Base-by-base conservation (phyloP, 2,329 filamentous ascomycete genomes). In the Colletotrichum graminicola region DNA sequence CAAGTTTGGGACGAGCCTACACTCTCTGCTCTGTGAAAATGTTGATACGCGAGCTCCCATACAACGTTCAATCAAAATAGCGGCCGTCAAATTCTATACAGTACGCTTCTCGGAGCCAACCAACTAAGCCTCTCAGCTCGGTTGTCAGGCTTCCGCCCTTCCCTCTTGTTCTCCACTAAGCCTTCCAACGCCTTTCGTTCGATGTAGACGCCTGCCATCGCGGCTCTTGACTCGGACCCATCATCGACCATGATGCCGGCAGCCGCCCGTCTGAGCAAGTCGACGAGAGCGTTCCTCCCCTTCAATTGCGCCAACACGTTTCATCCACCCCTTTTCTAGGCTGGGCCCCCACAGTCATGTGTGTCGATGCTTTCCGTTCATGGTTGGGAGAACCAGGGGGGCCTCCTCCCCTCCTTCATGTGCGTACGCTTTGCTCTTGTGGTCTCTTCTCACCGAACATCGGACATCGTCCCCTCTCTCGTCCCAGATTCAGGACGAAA, bases 401-500 rank as follows among this genome's bases (percentile, higher is more conserved):
- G 23, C 64, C 57, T 59, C 59, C 60, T 62, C 32, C 69, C 32
- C 65, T 61, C 54, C 52, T 59, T 55, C 47, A 51, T 55, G 65
- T 68, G 47, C 59, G 21, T 23, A 23, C 10, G n/a, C 21, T 47
- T 8, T 47, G 64, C 49, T 54, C 51, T 47, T 47, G 26, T 62
- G 51, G 68, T 36, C 57, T 55, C 66, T 51, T 62, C 52, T 63
- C 23, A 60, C 23, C 57, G 41, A 39, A 72, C 64, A 67, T 67
- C 57, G 64, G 57, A 67, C 47, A 63, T 64, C 66, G 34, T 72
- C 39, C 69, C 66, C 66, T 52, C 66, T 69, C 62, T 72, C 65
- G 69, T 72, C 69, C 69, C 69, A 72, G 69, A 49, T 64, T 72
- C 69, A 72, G 65, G 69, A 72, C 32, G 65, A 69, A 63, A 67